Percentiles rank a stretch among this genome's conserved stretches.
Evolutionary conservation across 2,329 filamentous ascomycete genomes (phyloP).

Genomic region (Cylindrodendrum hubeiense): DNA sequence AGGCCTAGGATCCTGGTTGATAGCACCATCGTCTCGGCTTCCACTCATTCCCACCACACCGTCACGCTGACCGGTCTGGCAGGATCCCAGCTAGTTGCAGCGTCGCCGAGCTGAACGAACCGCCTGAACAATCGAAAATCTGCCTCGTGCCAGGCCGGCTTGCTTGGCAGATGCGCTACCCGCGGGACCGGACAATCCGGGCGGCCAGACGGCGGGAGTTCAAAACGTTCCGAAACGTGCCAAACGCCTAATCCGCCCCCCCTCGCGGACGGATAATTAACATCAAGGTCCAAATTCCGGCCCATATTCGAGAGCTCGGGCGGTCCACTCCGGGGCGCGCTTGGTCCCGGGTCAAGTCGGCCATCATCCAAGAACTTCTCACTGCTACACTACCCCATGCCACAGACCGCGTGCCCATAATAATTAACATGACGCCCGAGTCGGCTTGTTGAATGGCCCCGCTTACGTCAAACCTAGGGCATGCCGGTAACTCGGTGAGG

Average conservation of each 20-base stretch:
- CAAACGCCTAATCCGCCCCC: slow-evolving; percentile 18
- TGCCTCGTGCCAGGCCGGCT: slow-evolving; percentile 19
- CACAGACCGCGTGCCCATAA: slow-evolving; percentile 1
- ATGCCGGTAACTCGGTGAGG: slow-evolving; percentile 11
- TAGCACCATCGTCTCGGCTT: not conserved
- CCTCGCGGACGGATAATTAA: not conserved
- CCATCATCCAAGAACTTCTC: not conserved
- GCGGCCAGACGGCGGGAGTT: slow-evolving; percentile 24
- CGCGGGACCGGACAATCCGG: slow-evolving; percentile 17
- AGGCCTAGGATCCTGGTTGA: not conserved
- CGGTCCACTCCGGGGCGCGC: slow-evolving; percentile 1
- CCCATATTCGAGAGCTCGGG: slow-evolving; percentile 14
- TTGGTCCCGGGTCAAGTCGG: not conserved
- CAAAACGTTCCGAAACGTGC: not conserved
- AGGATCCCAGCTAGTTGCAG: not conserved
- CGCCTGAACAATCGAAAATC: slow-evolving; percentile 11
- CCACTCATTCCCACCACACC: not conserved
- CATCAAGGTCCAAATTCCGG: not conserved
- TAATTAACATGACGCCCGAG: slow-evolving; percentile 30
- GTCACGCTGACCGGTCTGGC: not conserved
- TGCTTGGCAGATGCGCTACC: slow-evolving; percentile 13
- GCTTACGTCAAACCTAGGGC: slow-evolving; percentile 30
- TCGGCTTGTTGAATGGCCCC: slow-evolving; percentile 31
- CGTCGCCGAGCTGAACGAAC: slow-evolving; percentile 3
- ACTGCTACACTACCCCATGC: slow-evolving; percentile 14